A percentile compares a stretch with the other conserved stretches of the same genome.
Conservation (phyloP, 2,329 filamentous ascomycete species). For the Hirsutella thompsonii region DNA sequence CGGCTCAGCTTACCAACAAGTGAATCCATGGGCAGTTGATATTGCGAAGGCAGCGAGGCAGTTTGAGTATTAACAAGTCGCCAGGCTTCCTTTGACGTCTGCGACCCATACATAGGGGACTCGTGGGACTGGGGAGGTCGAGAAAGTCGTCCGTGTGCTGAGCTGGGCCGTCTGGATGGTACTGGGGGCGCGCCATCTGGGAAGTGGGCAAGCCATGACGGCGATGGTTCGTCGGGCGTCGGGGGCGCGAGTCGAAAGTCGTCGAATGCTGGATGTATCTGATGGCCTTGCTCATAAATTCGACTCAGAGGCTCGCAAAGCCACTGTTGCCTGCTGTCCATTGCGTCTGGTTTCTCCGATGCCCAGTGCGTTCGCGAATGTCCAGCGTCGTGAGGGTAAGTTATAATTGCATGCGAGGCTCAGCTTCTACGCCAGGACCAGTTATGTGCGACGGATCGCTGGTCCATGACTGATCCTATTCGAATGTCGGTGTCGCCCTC, state of each 20-base stretch:
- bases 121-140: no score
- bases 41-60: not conserved
- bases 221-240: no score
- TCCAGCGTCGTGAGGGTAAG: not conserved
- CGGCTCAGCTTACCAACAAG: conserved; percentile 1
- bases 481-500: not conserved
- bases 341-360: not conserved
- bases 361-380: not conserved
- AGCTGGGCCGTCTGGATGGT: no score
- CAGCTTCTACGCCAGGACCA: not conserved
- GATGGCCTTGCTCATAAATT: not conserved
- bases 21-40: conserved; percentile 2
- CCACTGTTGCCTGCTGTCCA: not conserved
- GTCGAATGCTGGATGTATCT: not conserved
- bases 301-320: not conserved
- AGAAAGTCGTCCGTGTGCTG: no score
- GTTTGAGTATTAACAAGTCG: not conserved
- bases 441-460: not conserved
- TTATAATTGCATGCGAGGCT: not conserved
- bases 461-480: not conserved
- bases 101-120: no score
- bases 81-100: no score
- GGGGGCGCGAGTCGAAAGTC: not conserved
- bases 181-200: no score
- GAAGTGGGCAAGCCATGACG: no score